Evolutionary conservation across 768 basidiomycete species (phyloP), one percentile per base, ranked within the genome.

Genomic region (Amanita rubescens): DNA sequence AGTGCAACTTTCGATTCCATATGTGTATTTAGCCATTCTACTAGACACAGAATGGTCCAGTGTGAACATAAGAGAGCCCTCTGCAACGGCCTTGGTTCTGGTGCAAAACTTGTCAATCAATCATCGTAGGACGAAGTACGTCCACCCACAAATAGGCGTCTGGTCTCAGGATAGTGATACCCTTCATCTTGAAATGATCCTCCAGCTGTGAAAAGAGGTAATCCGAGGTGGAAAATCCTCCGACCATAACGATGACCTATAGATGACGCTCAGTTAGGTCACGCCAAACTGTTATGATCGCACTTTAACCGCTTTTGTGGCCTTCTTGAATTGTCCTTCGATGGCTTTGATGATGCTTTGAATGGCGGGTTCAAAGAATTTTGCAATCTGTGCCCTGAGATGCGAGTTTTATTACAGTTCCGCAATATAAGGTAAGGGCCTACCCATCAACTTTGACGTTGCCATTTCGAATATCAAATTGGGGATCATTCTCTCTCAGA

Each of bases 181-280:
- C 67, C 3, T 67, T 35, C 5, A 60, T 45, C 11, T 69, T 64
- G 7, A 79, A 67, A 14, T 69, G 57, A 27, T 55, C 57, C 47
- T 71, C 71, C 20, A 79, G 67, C 46, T 68, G 65, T 1, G 64
- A 56, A 55, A 74, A 79, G n/a, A 81, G 61, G 69, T 72, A 80
- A 39, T 76, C 71, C 51, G 71, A 79, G 1, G 76, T 74, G 9
- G 75, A 73, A 60, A 80, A 80, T 0, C 78, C 79, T 8, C 80
- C 79, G 1, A 80, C 78, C 12, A 80, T 63, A 53, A 80, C 72
- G 20, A 78, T 68, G 14, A 67, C 51, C 71, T 74, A 41, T 14
- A 12, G 5, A 27, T 14, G 7, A 30, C 11, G 37, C 37, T 5
- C 22, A 14, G 27, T 30, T 4, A 0, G 25, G 2, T 30, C 41